These are phyloP conservation scores for Fusarium concolor DNA, from an alignment of 2,329 filamentous ascomycete species.

Conservation along the genomic window DNA sequence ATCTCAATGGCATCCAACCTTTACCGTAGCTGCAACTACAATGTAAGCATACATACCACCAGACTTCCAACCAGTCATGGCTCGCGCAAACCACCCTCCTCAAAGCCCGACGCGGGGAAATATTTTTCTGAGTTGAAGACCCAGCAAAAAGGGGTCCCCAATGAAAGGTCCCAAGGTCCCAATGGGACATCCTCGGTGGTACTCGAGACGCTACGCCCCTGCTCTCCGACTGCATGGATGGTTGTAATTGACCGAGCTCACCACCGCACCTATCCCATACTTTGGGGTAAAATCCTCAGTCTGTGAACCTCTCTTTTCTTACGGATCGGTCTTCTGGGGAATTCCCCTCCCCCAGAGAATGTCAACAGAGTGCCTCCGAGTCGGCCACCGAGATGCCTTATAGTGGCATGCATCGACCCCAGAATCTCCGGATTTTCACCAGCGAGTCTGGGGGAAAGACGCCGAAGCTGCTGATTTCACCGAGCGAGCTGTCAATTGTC, in stretches of 20 bases:
- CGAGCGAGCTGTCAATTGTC: constrained; percentile 12
- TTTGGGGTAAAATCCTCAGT: constrained; percentile 20
- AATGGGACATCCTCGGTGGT: constrained; percentile 52
- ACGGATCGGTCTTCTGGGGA: constrained; percentile 4
- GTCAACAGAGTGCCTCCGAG: constrained; percentile 39
- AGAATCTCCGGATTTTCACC: constrained; percentile 35
- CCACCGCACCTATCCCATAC: constrained; percentile 28
- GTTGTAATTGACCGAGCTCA: constrained; percentile 47
- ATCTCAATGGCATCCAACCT: too few species aligned
- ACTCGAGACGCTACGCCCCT: constrained; percentile 48
- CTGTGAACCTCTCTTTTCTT: constrained; percentile 2
- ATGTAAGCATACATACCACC: too few species aligned
- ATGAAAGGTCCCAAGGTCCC: neutral
- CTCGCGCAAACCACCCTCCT: constrained; percentile 13
- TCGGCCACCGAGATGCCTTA: constrained; percentile 37
- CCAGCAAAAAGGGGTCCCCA: constrained; percentile 25
- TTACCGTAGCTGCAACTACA: too few species aligned
- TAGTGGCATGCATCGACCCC: constrained; percentile 28
- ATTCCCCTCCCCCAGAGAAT: constrained; percentile 31
- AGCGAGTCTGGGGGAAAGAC: constrained; percentile 24
- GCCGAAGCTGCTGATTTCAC: constrained; percentile 20
- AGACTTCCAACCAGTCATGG: constrained; percentile 6
- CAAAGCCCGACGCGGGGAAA: constrained; percentile 37
- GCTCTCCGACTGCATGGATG: constrained; percentile 40
- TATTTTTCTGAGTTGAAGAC: neutral